Conservation (phyloP, 2,329 filamentous ascomycete genomes). For the Apiospora malaysiana region DNA sequence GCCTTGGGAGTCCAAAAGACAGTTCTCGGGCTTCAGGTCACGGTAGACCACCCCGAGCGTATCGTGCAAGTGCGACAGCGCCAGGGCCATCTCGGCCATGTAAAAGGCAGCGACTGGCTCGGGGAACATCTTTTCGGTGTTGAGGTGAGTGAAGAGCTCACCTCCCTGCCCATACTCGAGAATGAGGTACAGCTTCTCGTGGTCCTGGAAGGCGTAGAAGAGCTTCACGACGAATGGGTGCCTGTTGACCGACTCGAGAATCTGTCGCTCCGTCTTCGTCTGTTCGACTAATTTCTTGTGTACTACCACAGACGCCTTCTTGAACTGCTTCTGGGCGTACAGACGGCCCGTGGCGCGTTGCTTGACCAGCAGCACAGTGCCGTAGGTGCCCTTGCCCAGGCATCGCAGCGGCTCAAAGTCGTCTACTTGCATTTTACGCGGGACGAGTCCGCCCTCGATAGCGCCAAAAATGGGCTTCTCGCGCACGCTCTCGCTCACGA, state of each 20-base stretch:
- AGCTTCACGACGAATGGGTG: constrained; percentile 98
- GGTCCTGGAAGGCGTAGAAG: constrained; percentile 98
- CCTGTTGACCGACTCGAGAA: constrained; percentile 93
- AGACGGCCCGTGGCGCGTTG: constrained; percentile 86
- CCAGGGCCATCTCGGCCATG: constrained; percentile 97
- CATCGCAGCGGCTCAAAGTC: constrained; percentile 93
- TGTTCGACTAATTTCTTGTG: constrained; percentile 97
- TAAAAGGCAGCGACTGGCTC: constrained; percentile 93
- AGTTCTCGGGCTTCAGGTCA: constrained; percentile 97
- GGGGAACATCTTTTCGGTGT: constrained; percentile 92
- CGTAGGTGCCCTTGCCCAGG: constrained; percentile 94
- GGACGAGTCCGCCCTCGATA: constrained; percentile 60
- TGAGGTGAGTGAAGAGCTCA: constrained; percentile 94
- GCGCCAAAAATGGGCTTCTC: constrained; percentile 44
- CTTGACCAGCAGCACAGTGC: constrained; percentile 92
- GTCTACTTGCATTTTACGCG: constrained; percentile 84
- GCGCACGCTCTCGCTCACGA: constrained; percentile 70
- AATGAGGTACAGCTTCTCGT: constrained; percentile 96
- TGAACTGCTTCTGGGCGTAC: constrained; percentile 98
- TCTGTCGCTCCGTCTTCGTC: constrained; percentile 94
- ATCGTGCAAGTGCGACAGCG: constrained; percentile 89
- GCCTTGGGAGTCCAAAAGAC: constrained; percentile 87
- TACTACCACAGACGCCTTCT: constrained; percentile 92
- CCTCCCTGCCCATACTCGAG: constrained; percentile 97
- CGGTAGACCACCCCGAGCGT: constrained; percentile 94